Conservation (phyloP, 306 rosid genomes). For the Cercis canadensis region DNA sequence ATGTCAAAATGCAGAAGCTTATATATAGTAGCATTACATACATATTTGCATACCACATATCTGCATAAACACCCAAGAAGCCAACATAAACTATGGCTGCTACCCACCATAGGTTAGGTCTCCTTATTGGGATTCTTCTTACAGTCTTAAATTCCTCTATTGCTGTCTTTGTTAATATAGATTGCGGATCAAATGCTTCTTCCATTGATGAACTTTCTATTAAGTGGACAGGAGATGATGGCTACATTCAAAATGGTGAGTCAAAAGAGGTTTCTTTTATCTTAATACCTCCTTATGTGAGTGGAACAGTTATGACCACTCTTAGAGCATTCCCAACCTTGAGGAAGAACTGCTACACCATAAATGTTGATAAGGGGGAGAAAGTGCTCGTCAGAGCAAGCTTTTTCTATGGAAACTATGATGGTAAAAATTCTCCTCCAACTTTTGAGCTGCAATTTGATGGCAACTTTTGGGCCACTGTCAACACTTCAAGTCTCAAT, state of each 20-base stretch:
- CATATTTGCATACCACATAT: too few relatives aligned
- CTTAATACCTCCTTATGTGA: not conserved
- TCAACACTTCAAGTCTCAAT: not conserved
- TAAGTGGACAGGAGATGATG: slow-evolving; percentile 35
- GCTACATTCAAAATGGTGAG: slow-evolving; percentile 20
- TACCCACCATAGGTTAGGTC: not conserved
- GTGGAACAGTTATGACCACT: not conserved
- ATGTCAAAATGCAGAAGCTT: too few relatives aligned
- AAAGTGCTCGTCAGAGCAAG: slow-evolving; percentile 35
- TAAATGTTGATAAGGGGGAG: slow-evolving; percentile 1
- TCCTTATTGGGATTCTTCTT: not conserved
- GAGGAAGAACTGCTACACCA: slow-evolving; percentile 36
- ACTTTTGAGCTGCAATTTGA: slow-evolving; percentile 41
- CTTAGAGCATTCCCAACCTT: slow-evolving; percentile 26
- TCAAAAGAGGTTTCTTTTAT: slow-evolving; percentile 1
- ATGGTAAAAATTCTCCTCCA: slow-evolving; percentile 33
- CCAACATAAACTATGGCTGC: not conserved
- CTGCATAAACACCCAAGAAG: not conserved
- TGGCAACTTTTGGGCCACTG: slow-evolving; percentile 33
- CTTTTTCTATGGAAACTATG: slow-evolving; percentile 44
- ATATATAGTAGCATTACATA: too few relatives aligned
- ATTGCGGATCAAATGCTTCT: slow-evolving; percentile 35
- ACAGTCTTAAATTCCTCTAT: not conserved
- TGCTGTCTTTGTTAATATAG: slow-evolving; percentile 35
- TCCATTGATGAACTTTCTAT: not conserved